Percentiles rank a stretch among this genome's conserved stretches.
phyloP scores from a whole-genome alignment of 2,329 filamentous ascomycete species.

The Elsinoe fawcettii region DNA sequence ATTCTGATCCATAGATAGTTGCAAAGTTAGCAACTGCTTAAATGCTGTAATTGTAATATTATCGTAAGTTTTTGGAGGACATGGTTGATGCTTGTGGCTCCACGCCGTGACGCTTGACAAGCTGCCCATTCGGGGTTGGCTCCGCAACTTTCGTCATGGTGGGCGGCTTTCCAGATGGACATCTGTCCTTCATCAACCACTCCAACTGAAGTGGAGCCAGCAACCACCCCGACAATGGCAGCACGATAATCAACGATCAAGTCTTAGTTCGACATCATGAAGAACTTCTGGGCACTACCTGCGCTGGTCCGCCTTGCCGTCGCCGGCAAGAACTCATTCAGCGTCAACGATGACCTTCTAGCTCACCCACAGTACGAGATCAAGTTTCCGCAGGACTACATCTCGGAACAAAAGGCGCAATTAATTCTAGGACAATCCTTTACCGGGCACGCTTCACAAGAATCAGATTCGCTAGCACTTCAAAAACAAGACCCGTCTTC shows the following conservation, averaged over 20 bases:
- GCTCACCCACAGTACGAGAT: conserved; percentile 84
- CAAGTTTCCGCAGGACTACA: conserved; percentile 62
- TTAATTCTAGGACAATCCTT: conserved; percentile 27
- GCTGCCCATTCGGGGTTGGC: neutral
- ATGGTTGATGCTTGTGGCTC: too few species aligned
- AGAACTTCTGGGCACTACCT: conserved; percentile 41
- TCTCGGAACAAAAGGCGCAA: conserved; percentile 63
- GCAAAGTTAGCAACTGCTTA: too few species aligned
- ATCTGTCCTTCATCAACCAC: neutral
- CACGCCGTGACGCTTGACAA: neutral
- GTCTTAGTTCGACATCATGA: conserved; percentile 34
- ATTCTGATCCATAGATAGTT: neutral
- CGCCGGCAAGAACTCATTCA: conserved; percentile 59
- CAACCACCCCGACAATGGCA: too few species aligned
- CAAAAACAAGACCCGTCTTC: conserved; percentile 8
- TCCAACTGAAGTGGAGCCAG: too few species aligned
- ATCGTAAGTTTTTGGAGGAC: neutral
- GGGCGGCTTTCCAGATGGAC: neutral
- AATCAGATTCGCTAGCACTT: neutral
- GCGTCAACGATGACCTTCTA: conserved; percentile 78
- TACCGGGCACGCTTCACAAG: neutral
- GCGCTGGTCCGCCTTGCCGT: conserved; percentile 41
- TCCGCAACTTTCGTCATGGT: neutral
- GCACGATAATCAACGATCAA: too few species aligned
- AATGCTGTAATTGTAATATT: too few species aligned